Percentiles rank a stretch among this genome's conserved stretches.
Conservation (phyloP, 1,284 basidiomycete species). For the Rhodotorula sp. region DNA sequence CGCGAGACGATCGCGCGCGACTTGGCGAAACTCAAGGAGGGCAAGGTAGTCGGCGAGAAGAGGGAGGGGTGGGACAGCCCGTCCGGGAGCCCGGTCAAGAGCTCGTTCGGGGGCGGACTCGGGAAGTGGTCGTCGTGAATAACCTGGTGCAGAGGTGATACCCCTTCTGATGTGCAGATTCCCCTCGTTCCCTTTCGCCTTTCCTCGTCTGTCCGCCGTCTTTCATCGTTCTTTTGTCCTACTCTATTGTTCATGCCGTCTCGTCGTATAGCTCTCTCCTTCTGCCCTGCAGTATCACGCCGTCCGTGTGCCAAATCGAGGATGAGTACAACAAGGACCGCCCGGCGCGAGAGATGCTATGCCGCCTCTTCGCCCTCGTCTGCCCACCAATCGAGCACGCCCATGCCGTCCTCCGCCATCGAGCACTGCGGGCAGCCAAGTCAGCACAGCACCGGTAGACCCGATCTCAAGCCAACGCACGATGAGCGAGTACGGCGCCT, state of each 20-base stretch:
- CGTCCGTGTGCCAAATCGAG: no score
- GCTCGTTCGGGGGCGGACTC: neutral
- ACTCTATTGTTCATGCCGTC: no score
- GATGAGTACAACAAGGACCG: neutral
- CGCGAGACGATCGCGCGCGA: conserved; percentile 43
- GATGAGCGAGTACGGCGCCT: conserved; percentile 72
- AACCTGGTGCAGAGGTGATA: no score
- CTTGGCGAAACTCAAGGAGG: conserved; percentile 27
- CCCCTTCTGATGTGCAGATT: no score
- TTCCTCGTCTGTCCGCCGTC: no score
- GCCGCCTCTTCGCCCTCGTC: conserved; percentile 1
- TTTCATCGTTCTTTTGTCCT: no score
- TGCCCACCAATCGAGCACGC: conserved; percentile 61
- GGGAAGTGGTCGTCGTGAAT: neutral
- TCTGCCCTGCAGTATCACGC: no score
- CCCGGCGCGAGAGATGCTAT: neutral
- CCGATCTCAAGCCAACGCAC: conserved; percentile 56
- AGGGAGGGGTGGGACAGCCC: conserved; percentile 31
- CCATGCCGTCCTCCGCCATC: conserved; percentile 85
- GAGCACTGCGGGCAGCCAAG: conserved; percentile 62
- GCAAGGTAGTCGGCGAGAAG: conserved; percentile 24
- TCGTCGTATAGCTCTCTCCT: no score
- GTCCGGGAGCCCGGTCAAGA: conserved; percentile 13
- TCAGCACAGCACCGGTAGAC: neutral
- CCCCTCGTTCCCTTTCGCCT: no score